A percentile compares a stretch with the other conserved stretches of the same genome.
phyloP scores from a whole-genome alignment of 805 yeast genomes.

The Cyberlindnera galapagoensis region DNA sequence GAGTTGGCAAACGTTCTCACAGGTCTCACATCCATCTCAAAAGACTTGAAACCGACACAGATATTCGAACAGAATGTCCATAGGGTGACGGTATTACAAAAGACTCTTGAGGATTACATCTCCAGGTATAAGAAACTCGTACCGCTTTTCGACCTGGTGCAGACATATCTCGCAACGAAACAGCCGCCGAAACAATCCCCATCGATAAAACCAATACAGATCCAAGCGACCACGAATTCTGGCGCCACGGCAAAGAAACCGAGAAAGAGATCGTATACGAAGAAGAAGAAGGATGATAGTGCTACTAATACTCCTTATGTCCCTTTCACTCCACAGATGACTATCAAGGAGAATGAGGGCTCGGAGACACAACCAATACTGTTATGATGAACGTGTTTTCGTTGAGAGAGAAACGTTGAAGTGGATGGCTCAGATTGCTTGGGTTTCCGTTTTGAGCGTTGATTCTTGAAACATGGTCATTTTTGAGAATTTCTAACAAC shows the following conservation, averaged over 20 bases:
- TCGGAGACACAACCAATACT: slow-evolving; percentile 21
- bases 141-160: slow-evolving; percentile 42
- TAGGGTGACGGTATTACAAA: slow-evolving; percentile 29
- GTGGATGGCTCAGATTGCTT: not conserved
- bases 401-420: not conserved
- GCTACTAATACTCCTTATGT: slow-evolving; percentile 9
- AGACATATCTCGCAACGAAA: slow-evolving; percentile 42
- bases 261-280: slow-evolving; percentile 17
- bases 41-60: slow-evolving; percentile 18
- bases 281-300: slow-evolving; percentile 13
- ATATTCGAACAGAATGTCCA: slow-evolving; percentile 28
- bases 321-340: slow-evolving; percentile 8
- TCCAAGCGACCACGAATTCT: not conserved
- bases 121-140: slow-evolving; percentile 37
- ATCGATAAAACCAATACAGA: slow-evolving; percentile 46
- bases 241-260: slow-evolving; percentile 8
- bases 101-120: slow-evolving; percentile 38
- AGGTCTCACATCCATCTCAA: slow-evolving; percentile 35
- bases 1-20: slow-evolving; percentile 33
- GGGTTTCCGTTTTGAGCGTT: too few relatives aligned
- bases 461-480: too few relatives aligned
- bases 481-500: too few relatives aligned
- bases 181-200: slow-evolving; percentile 62
- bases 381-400: slow-evolving; percentile 7
- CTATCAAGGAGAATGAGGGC: slow-evolving; percentile 13